Evolutionary conservation across 108 stramenopile species (phyloP), one percentile per base, ranked within the genome.

Genomic region (Parietichytrium sp.): DNA sequence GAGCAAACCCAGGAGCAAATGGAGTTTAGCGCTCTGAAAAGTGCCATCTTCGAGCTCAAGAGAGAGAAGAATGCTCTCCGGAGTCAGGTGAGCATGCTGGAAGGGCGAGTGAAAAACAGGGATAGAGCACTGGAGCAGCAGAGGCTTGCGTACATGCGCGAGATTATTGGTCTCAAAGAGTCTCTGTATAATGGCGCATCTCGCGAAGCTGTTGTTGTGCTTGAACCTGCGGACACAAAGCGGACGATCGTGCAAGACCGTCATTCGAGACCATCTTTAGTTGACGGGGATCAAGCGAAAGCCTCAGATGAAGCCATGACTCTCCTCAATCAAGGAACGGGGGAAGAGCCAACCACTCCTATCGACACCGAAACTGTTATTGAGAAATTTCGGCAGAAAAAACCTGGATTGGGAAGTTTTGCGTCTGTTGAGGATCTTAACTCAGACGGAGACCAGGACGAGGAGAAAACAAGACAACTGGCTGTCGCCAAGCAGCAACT

Each of bases 81-180:
- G 20, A 72, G 45, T 10, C 10, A 12, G 0, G 61, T 72, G 6
- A 16, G 61, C 61, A 25, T n/a, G 10, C 42, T 72, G 20, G 61
- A 72, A 27, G 33, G 10, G 13, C 61, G 61, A 16, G 42, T 72
- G 23, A 45, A 23, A n/a, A 72, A 72, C 3, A 33, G 61, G 10
- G 61, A 72, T n/a, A 42, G 45, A 16, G 23, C 45, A 6, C 61
- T 72, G 23, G 61, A 72, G 61, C 6, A 33, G 29, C 61, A 72
- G 20, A 33, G 61, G 3, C 42, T 72, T 2, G 61, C 61, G 6
- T 72, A 18, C 20, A 72, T 72, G 61, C 36, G 45, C 1, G 61
- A 72, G 2, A 72, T 72, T 3, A 72, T 72, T 72, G 61, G 61
- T 72, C 42, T 72, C 38, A 72, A 72, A 72, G 61, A 72, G 25